A percentile compares a stretch with the other conserved stretches of the same genome.
These are phyloP conservation scores for Pulveroboletus frians DNA, from an alignment of 768 basidiomycete species.

Conservation along the genomic window DNA sequence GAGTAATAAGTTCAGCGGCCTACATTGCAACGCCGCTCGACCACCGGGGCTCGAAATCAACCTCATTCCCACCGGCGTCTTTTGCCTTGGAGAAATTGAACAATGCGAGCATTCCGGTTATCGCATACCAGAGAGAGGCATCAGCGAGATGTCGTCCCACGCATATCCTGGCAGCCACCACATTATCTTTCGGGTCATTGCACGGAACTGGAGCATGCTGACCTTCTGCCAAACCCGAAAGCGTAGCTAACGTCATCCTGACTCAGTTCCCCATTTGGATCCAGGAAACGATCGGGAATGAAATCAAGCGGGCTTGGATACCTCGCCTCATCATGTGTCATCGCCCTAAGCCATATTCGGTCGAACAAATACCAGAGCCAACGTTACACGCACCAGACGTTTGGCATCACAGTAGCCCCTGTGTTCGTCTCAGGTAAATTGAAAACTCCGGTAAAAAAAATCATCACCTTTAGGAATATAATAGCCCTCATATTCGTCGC, in stretches of 20 bases:
- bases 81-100: conserved; percentile 25
- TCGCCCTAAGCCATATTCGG: conserved; percentile 22
- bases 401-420: conserved; percentile 24
- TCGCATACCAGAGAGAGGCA: conserved; percentile 25
- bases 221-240: conserved; percentile 29
- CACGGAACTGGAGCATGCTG: neutral
- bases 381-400: conserved; percentile 23
- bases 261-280: conserved; percentile 17
- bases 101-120: conserved; percentile 25
- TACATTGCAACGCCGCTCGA: conserved; percentile 16
- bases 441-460: neutral
- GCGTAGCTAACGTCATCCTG: conserved; percentile 15
- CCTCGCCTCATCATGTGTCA: conserved; percentile 28
- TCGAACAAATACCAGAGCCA: neutral
- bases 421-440: neutral
- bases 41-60: conserved; percentile 17
- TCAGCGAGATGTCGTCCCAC: conserved; percentile 24
- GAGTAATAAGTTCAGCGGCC: neutral
- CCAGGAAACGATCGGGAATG: conserved; percentile 29
- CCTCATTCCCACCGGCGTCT: conserved; percentile 20
- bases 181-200: neutral
- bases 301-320: conserved; percentile 33
- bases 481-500: conserved; percentile 24
- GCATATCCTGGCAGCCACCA: conserved; percentile 14
- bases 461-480: conserved; percentile 24